Conservation (phyloP, 192 early-diverging fungal species). For the Entomortierella beljakovae region DNA sequence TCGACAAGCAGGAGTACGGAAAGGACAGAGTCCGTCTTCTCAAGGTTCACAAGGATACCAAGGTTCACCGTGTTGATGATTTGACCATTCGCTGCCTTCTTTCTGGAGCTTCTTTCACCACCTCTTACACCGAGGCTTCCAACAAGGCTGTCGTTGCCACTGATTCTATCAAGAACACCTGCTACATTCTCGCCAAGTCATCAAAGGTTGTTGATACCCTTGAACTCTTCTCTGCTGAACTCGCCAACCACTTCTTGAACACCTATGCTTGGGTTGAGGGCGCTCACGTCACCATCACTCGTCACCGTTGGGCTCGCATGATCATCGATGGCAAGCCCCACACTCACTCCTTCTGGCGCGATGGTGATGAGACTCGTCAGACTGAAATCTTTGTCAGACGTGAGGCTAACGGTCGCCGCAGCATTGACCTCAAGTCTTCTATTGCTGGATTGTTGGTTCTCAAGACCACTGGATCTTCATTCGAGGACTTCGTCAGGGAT, state of each 20-base stretch:
- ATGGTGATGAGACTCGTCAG: slow-evolving; percentile 76
- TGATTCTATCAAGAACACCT: slow-evolving; percentile 84
- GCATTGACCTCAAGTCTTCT: slow-evolving; percentile 68
- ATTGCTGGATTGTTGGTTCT: slow-evolving; percentile 79
- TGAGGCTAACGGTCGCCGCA: slow-evolving; percentile 43
- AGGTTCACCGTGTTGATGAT: slow-evolving; percentile 76
- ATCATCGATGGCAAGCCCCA: slow-evolving; percentile 67
- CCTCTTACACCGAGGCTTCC: slow-evolving; percentile 81
- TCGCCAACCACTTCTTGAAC: slow-evolving; percentile 77
- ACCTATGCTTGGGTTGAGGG: slow-evolving; percentile 76
- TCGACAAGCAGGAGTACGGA: slow-evolving; percentile 68
- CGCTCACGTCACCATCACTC: slow-evolving; percentile 73
- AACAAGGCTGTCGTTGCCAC: slow-evolving; percentile 83
- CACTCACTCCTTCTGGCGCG: slow-evolving; percentile 77
- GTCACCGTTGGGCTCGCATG: slow-evolving; percentile 83
- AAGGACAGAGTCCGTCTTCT: slow-evolving; percentile 81
- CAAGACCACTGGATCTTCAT: slow-evolving; percentile 87
- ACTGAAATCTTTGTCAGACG: slow-evolving; percentile 65
- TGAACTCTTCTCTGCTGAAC: slow-evolving; percentile 77
- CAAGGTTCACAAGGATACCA: slow-evolving; percentile 73
- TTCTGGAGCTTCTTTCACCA: slow-evolving; percentile 62
- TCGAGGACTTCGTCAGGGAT: slow-evolving; percentile 78
- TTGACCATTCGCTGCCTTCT: slow-evolving; percentile 67
- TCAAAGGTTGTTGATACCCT: slow-evolving; percentile 74
- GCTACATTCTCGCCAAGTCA: slow-evolving; percentile 80